Evolutionary conservation across 768 basidiomycete genomes (phyloP), one percentile per base, ranked within the genome.

Genomic region (Dioszegia crocea): DNA sequence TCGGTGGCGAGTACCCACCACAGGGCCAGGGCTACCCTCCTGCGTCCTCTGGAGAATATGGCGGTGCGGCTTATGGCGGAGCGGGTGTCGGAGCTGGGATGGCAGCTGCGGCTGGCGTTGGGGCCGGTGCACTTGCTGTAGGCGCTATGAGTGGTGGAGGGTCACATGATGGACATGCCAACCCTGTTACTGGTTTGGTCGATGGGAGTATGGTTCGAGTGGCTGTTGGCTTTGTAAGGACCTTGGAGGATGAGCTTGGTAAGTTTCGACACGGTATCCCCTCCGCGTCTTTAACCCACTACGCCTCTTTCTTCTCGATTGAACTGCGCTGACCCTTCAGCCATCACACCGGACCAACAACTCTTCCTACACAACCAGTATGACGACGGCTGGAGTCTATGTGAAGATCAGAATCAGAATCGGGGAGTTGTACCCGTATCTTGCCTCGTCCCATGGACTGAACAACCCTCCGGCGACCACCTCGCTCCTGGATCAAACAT

Each of bases 301-400:
- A n/a, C 26, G 3, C 21, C 16, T 19, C 30, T 30, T 48, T 46
- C 9, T 4, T 3, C 8, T 24, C 26, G 10, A 5, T 31, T 23
- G 47, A 2, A 4, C 14, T 4, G 24, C 9, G 56, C 59, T 65
- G 61, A 68, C 55, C 43, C 31, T 11, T 30, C 57, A 74, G 75
- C 70, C 17, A 74, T 76, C 58, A 56, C 62, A 0, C 73, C 73
- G 8, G 70, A 65, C 19, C 74, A 76, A 53, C 70, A 71, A 45
- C 66, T 76, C 39, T 72, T 64, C 56, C 67, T 76, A 3, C 70
- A 75, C 60, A 68, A 60, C 26, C 66, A 64, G 27, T 76, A 76
- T 62, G 75, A 76, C 56, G 75, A 76, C 59, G 75, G 75, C 3
- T 76, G 75, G 75, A 65, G 62, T 24, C 59, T 76, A 8, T 76